These are phyloP conservation scores for Solanum hybrid DNA, from an alignment of 305 asterid genomes.

Conservation along the genomic window DNA sequence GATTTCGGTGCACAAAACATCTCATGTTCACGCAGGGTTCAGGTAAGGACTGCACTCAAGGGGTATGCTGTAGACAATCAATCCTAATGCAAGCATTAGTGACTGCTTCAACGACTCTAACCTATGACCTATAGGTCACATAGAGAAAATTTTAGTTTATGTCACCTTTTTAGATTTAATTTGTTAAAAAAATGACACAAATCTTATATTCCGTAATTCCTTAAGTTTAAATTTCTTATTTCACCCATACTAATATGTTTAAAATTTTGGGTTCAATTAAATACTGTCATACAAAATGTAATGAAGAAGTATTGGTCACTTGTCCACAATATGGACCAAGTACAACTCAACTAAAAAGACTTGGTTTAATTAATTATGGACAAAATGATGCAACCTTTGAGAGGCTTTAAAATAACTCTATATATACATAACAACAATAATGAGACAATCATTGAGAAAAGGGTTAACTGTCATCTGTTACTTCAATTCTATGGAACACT, in stretches of 20 bases:
- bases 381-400: slow-evolving; percentile 20
- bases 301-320: not conserved
- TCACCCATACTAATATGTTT: not conserved
- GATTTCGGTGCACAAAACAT: not conserved
- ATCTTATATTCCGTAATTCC: not conserved
- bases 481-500: not conserved
- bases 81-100: not conserved
- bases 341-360: not conserved
- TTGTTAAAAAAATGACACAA: not conserved
- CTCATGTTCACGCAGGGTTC: not conserved
- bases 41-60: not conserved
- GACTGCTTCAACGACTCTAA: not conserved
- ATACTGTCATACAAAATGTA: not conserved
- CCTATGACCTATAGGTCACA: not conserved
- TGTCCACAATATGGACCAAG: not conserved
- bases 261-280: not conserved
- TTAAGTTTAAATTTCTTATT: not conserved
- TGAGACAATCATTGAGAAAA: slow-evolving; percentile 30
- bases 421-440: not conserved
- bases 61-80: too few species aligned
- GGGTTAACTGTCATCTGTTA: slow-evolving; percentile 17
- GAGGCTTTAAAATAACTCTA: slow-evolving; percentile 10
- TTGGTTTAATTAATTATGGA: not conserved
- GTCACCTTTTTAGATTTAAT: not conserved
- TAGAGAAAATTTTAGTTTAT: not conserved